phyloP scores from a whole-genome alignment of 768 basidiomycete species.

The Fomitopsis serialis region DNA sequence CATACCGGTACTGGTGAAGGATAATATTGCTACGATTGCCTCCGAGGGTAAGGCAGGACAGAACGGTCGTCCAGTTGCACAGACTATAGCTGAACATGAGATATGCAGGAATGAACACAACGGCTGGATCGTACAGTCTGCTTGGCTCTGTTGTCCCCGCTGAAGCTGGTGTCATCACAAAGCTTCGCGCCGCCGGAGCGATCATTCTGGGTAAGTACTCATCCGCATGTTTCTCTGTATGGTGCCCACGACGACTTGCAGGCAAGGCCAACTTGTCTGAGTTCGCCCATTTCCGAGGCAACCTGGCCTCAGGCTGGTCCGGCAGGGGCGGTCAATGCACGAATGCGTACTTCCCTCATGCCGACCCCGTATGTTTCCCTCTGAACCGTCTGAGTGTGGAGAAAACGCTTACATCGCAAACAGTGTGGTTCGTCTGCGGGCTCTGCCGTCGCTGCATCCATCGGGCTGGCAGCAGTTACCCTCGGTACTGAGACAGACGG shows the following conservation, averaged over 20 bases:
- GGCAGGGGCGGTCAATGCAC: slow-evolving; percentile 38
- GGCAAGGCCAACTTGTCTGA: slow-evolving; percentile 36
- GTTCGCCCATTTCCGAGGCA: slow-evolving; percentile 33
- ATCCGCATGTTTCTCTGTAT: not conserved
- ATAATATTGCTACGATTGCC: slow-evolving; percentile 28
- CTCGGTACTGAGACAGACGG: slow-evolving; percentile 44
- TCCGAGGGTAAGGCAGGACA: slow-evolving; percentile 21
- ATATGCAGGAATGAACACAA: slow-evolving; percentile 29
- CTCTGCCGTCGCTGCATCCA: slow-evolving; percentile 32
- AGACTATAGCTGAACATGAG: not conserved
- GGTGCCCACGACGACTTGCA: not conserved
- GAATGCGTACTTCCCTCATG: slow-evolving; percentile 32
- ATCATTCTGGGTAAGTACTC: slow-evolving; percentile 25
- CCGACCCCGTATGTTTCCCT: slow-evolving; percentile 23
- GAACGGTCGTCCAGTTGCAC: not conserved
- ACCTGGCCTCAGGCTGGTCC: slow-evolving; percentile 34
- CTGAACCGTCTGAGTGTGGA: too few relatives aligned
- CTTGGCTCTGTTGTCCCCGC: slow-evolving; percentile 21
- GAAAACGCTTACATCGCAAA: too few relatives aligned
- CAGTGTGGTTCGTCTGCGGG: slow-evolving; percentile 36
- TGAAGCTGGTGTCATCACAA: slow-evolving; percentile 19
- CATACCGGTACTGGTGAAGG: slow-evolving; percentile 31
- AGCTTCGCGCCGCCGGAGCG: slow-evolving; percentile 23
- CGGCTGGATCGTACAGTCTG: slow-evolving; percentile 22
- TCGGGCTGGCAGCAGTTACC: slow-evolving; percentile 37